phyloP scores from a whole-genome alignment of 2,329 filamentous ascomycete species.

The Fusarium nanum region DNA sequence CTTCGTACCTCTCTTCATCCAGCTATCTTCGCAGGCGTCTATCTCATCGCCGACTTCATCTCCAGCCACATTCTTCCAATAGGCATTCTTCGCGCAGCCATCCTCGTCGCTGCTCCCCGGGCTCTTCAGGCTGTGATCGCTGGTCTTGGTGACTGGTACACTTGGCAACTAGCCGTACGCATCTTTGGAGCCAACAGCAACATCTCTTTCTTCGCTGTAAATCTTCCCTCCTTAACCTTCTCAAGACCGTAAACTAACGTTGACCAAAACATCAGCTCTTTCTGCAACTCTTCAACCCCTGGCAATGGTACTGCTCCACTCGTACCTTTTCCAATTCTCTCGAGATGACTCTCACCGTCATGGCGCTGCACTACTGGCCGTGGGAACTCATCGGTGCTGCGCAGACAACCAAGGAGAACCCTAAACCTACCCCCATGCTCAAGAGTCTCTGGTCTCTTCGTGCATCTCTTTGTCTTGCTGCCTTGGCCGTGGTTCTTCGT shows the following conservation, averaged over 20 bases:
- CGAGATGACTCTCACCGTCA: slow-evolving; percentile 86
- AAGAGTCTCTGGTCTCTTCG: slow-evolving; percentile 53
- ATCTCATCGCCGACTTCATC: slow-evolving; percentile 69
- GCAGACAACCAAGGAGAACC: slow-evolving; percentile 55
- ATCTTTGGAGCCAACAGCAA: slow-evolving; percentile 76
- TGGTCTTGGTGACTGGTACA: slow-evolving; percentile 84
- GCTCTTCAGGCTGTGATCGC: slow-evolving; percentile 81
- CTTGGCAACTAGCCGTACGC: slow-evolving; percentile 81
- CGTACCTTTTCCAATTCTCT: slow-evolving; percentile 94
- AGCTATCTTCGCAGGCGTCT: slow-evolving; percentile 82
- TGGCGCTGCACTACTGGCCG: slow-evolving; percentile 86
- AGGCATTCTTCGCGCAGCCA: slow-evolving; percentile 68
- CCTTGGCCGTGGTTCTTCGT: slow-evolving; percentile 83
- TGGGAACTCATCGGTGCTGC: slow-evolving; percentile 74
- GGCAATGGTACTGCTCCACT: slow-evolving; percentile 97
- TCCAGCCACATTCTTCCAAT: slow-evolving; percentile 64
- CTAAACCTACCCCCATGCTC: slow-evolving; percentile 47
- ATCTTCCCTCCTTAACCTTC: slow-evolving; percentile 40
- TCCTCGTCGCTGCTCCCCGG: slow-evolving; percentile 80
- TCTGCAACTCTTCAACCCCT: slow-evolving; percentile 63
- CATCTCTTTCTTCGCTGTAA: slow-evolving; percentile 76
- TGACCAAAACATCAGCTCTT: slow-evolving; percentile 47
- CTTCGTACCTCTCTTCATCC: slow-evolving; percentile 93
- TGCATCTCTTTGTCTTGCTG: slow-evolving; percentile 78
- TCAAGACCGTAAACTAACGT: not conserved